Base-by-base conservation (phyloP, 208 protist species). In the Acanthamoeba culbertsoni region DNA sequence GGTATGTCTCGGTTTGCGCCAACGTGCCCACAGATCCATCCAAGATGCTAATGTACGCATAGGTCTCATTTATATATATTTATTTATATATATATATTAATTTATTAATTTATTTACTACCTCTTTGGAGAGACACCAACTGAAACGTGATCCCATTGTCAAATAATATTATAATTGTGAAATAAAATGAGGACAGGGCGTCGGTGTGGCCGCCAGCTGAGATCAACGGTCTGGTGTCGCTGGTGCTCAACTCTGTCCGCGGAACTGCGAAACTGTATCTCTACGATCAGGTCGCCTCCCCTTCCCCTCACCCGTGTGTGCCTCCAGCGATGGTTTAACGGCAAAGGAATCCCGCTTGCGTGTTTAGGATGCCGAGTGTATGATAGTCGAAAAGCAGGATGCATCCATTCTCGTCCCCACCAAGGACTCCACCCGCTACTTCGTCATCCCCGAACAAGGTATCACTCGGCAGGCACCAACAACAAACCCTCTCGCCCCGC, bases 401-500 rank as follows among this genome's bases (percentile, higher is more conserved):
- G 43, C 71, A 7, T 35, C 71, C 42, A 82, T 82, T 26, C 37
- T 82, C 23, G 71, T 82, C 1, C 42, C 71, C 23, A 82, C 71
- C 26, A 82, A 82, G 71, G 71, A 82, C 16, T 82, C 71, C 3
- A 82, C 42, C n/a, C 71, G 71, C 43, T 82, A 82, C 42, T 82
- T 82, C 20, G 71, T 43, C 37, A 82, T 82, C 20, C 71, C 71
- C n/a, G 71, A 82, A 2, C 42, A 82, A 16, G 71, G 71, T 82
- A 46, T 35, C 28, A 14, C 12, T 63, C 23, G 48, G 18, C 48
- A 18, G 43, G n/a, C 26, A 43, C 46, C 77, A 48, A 88, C 7
- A 62, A 88, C 31, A 88, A 88, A 35, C 43, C 40, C 43, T 14
- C n/a, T 46, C 71, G 16, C 71, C 16, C n/a, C 12, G 33, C 28